Base-by-base conservation (phyloP, 768 basidiomycete species). In the Termitomyces sp. region DNA sequence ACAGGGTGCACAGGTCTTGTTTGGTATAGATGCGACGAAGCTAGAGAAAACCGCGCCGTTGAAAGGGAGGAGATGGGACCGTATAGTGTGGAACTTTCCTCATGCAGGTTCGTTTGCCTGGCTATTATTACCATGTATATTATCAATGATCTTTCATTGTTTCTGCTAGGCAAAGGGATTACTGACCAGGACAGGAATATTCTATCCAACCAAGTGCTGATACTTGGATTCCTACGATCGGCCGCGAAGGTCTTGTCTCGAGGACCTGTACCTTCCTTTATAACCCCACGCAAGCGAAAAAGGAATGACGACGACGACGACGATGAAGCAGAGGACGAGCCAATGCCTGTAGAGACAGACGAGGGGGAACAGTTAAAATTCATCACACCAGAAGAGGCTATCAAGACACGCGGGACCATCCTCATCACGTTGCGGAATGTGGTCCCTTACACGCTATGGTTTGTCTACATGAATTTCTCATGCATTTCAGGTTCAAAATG, bases 111-210 rank as follows among this genome's bases (percentile, higher is more conserved):
- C 39, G 49, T 55, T 32, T 22, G 26, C 9, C 44, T 47, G n/a
- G n/a, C n/a, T n/a, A 12, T 24, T n/a, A 27, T 4, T 34, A 14
- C 33, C 39, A 9, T 20, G 20, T 58, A 8, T 7, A 45, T 27
- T 12, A 4, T 4, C 20, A 27, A 22, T 46, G 22, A n/a, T 56
- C 40, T 22, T 5, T 53, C 47, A 34, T 59, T 45, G 22, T 56
- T 39, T 51, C 60, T 37, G 37, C 42, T 66, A 92, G 90, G 91
- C 26, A 92, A 86, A 68, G 93, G 95, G 2, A 95, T 98, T 60
- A 83, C 90, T 24, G 93, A 98, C 70, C 93, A 95, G 72, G 89
- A 95, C 67, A 83, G 95, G 49, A 98, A 97, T 72, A 91, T 98
- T 58, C 74, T 91, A 16, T 87, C 88, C 6, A 97, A 98, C 70